Evolutionary conservation across 148 eudicot genomes (phyloP), one percentile per base, ranked within the genome.

Genomic region (Drosera capensis): DNA sequence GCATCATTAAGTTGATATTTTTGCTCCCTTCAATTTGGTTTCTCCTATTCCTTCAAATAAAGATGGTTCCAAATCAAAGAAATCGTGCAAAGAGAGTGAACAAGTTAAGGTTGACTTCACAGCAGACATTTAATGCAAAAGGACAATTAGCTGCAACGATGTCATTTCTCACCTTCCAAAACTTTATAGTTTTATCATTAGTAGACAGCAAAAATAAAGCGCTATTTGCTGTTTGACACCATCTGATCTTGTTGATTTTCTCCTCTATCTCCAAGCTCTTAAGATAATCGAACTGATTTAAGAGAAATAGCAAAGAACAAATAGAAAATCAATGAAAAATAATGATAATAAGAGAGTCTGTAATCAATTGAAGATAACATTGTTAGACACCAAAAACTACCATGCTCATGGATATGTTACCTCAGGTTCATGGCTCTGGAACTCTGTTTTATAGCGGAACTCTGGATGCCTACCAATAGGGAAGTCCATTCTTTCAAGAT

Each of bases 391-490:
- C 48, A 50, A 21, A 44, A 54, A 38, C 47, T 23, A 29, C 26
- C 49, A 40, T 30, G 8, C 18, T 16, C 15, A 40, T 25, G 11
- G 3, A 24, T 14, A 43, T 30, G 60, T 41, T 17, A 90, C 99
- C 99, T 90, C 99, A 54, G 99, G 99, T 57, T 90, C 99, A 52
- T 90, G 99, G 57, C 99, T 90, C 72, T 90, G 99, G 55, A 90
- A 90, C 68, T 90, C 99, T 11, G 99, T 90, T 68, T 90, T 90
- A 70, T 90, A 90, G 22, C 88, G 99, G 29, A 90, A 90, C 55
- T 80, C 99, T 13, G 94, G 95, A 68, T 90, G 99, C 58, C 80
- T 78, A 45, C 60, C 70, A 22, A 63, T 68, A 31, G 82, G 42
- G 45, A 63, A 61, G 61, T 85, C 94, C 59, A 55, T 74, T 63